Percentiles rank a stretch among this genome's conserved stretches.
These are phyloP conservation scores for Noccaea bulbosa DNA, from an alignment of 345 rosid species.

Conservation along the genomic window DNA sequence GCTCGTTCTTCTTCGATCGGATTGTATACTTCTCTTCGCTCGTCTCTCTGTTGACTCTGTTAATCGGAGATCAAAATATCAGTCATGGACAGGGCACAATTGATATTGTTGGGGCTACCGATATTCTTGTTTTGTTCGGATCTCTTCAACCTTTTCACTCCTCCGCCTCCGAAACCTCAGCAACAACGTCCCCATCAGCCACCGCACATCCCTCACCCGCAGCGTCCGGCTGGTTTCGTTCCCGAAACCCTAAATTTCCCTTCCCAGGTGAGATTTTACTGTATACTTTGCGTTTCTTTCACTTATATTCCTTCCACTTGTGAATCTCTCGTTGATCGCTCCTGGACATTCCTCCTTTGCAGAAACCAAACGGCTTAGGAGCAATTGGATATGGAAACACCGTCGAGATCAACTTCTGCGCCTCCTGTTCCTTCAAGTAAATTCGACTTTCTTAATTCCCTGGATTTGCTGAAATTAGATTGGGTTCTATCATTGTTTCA, in stretches of 20 bases:
- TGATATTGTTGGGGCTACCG: constrained; percentile 65
- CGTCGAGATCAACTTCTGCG: constrained; percentile 74
- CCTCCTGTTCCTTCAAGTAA: constrained; percentile 85
- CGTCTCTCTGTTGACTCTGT: constrained; percentile 5
- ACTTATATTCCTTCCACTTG: background rate
- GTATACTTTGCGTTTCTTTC: background rate
- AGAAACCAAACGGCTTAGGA: constrained; percentile 53
- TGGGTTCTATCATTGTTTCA: background rate
- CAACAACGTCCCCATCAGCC: constrained; percentile 44
- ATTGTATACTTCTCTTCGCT: background rate
- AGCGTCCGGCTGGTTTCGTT: constrained; percentile 28
- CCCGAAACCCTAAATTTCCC: constrained; percentile 57
- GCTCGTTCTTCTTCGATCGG: constrained; percentile 14
- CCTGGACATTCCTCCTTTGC: constrained; percentile 21
- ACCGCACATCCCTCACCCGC: constrained; percentile 45
- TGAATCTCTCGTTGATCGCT: background rate
- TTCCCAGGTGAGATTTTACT: constrained; percentile 45
- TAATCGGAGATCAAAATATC: constrained; percentile 26
- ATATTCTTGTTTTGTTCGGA: constrained; percentile 68
- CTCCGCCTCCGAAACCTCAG: constrained; percentile 63
- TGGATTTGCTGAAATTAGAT: constrained; percentile 2
- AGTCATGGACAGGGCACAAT: constrained; percentile 59
- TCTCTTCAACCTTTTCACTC: constrained; percentile 65
- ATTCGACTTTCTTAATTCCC: background rate
- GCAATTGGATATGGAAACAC: constrained; percentile 68